phyloP scores from a whole-genome alignment of 2,329 filamentous ascomycete genomes.

The Helotiales sp. region DNA sequence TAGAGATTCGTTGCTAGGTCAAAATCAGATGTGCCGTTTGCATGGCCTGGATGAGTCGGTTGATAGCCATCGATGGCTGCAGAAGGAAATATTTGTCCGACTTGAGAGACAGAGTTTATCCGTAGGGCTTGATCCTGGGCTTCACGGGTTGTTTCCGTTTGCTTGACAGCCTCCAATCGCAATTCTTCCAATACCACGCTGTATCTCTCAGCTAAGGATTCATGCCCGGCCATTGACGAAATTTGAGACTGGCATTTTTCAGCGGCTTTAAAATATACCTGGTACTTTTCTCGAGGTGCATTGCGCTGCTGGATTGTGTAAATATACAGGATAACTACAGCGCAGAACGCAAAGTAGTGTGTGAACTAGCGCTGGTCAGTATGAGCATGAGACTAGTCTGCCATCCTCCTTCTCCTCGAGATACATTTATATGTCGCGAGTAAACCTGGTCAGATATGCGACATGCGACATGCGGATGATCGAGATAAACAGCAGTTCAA shows the following conservation, averaged over 20 bases:
- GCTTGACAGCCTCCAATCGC: slow-evolving; percentile 35
- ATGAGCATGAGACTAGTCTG: too few species aligned
- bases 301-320: slow-evolving; percentile 49
- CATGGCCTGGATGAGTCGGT: background rate
- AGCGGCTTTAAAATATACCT: slow-evolving; percentile 36
- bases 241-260: slow-evolving; percentile 49
- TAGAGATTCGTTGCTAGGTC: background rate
- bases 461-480: too few species aligned
- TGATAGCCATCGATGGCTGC: background rate
- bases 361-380: slow-evolving; percentile 40
- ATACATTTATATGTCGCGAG: too few species aligned
- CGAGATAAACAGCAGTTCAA: too few species aligned
- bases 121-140: background rate
- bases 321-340: slow-evolving; percentile 52
- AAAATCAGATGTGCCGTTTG: background rate
- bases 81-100: background rate
- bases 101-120: background rate
- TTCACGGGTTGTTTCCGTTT: background rate
- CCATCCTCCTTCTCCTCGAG: too few species aligned
- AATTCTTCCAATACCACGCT: slow-evolving; percentile 49
- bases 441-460: too few species aligned
- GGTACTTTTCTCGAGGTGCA: slow-evolving; percentile 38
- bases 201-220: slow-evolving; percentile 50
- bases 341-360: slow-evolving; percentile 52
- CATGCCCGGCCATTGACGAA: slow-evolving; percentile 44